phyloP scores from a whole-genome alignment of 73 alveolate genomes.

The Stentor roeselii region DNA sequence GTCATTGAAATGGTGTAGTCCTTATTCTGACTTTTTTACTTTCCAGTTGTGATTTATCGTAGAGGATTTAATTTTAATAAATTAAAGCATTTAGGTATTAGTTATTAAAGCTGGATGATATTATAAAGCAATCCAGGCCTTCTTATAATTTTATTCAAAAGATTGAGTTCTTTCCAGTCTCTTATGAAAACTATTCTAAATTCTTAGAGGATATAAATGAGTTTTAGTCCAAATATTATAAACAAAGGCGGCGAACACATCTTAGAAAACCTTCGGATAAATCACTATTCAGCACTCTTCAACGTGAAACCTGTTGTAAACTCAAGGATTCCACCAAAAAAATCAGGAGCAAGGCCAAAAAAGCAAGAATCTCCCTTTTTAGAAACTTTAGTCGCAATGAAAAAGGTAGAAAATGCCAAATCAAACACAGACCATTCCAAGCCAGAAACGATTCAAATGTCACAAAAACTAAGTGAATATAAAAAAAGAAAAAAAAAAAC shows the following conservation, averaged over 20 bases:
- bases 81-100: no score
- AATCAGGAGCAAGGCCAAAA: neutral
- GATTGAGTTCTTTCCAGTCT: no score
- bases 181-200: no score
- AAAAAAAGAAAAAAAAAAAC: neutral
- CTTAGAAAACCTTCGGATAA: neutral
- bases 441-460: slow-evolving; percentile 2
- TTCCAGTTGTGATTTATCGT: no score
- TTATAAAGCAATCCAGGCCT: no score
- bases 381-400: neutral
- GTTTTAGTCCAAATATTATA: neutral
- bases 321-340: neutral
- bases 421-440: neutral
- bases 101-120: no score
- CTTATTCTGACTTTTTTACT: no score
- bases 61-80: no score
- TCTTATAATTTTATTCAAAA: no score
- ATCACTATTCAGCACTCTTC: slow-evolving; percentile 16
- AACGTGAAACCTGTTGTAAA: slow-evolving; percentile 11
- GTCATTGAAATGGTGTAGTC: no score
- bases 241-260: neutral
- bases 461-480: slow-evolving; percentile 17
- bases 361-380: neutral
- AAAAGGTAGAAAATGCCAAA: neutral
- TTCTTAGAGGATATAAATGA: no score